A percentile compares a stretch with the other conserved stretches of the same genome.
Evolutionary conservation across 257 asterid genomes (phyloP).

Genomic region (Capsicum pubescens): DNA sequence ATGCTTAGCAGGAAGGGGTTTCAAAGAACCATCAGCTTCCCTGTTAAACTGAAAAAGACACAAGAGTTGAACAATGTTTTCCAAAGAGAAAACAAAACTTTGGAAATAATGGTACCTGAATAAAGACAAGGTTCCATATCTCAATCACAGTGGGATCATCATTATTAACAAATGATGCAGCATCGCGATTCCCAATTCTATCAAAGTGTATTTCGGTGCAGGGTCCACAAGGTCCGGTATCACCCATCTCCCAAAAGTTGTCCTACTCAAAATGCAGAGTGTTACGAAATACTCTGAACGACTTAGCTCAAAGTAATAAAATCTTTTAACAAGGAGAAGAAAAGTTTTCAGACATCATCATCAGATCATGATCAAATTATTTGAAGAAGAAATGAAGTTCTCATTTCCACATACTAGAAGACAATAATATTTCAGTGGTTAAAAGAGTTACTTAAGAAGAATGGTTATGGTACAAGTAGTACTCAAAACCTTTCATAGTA

Average conservation of each 20-base stretch:
- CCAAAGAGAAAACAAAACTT: background rate
- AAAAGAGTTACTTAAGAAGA: background rate
- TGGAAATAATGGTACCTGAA: slow-evolving; percentile 64
- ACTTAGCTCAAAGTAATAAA: slow-evolving; percentile 24
- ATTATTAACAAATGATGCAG: slow-evolving; percentile 77
- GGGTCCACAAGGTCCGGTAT: slow-evolving; percentile 99
- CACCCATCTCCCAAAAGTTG: slow-evolving; percentile 99
- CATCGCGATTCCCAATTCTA: slow-evolving; percentile 95
- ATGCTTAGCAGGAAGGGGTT: slow-evolving; percentile 90
- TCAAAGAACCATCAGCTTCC: slow-evolving; percentile 86
- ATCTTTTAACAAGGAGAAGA: background rate
- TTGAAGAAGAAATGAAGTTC: background rate
- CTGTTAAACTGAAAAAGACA: slow-evolving; percentile 74
- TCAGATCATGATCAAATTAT: background rate
- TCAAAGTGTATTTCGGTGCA: slow-evolving; percentile 97
- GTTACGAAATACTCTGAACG: background rate
- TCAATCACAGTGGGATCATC: slow-evolving; percentile 98
- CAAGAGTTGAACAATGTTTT: background rate
- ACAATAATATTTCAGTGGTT: background rate
- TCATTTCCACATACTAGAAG: background rate
- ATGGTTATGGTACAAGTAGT: background rate
- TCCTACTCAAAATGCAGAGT: slow-evolving; percentile 55
- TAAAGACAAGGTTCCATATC: slow-evolving; percentile 98
- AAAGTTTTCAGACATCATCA: background rate
- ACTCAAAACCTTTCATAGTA: background rate